A percentile compares a stretch with the other conserved stretches of the same genome.
Evolutionary conservation across 768 basidiomycete species (phyloP).

Genomic region (Agrocybe praecox): DNA sequence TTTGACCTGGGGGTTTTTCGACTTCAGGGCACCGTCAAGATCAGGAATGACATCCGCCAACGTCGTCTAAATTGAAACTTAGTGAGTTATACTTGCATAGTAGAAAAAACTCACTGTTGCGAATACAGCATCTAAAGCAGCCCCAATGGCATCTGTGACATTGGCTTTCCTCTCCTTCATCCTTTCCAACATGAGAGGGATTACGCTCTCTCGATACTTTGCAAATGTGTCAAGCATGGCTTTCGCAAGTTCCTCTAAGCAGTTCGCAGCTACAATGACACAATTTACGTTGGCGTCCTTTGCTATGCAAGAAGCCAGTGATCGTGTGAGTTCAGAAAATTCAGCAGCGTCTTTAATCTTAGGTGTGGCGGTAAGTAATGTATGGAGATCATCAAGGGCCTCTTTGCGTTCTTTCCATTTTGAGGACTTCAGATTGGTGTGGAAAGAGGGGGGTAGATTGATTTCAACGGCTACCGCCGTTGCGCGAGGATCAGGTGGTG

Average conservation of each 20-base stretch:
- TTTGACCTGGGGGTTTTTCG: constrained; percentile 97
- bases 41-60: constrained; percentile 85
- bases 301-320: constrained; percentile 79
- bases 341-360: constrained; percentile 82
- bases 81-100: constrained; percentile 7
- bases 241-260: constrained; percentile 84
- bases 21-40: constrained; percentile 71
- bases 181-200: constrained; percentile 81
- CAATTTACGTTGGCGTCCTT: constrained; percentile 95
- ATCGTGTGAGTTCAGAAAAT: constrained; percentile 73
- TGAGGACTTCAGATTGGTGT: constrained; percentile 76
- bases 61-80: constrained; percentile 54
- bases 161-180: constrained; percentile 92
- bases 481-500: constrained; percentile 72
- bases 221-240: constrained; percentile 78
- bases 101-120: constrained; percentile 57
- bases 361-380: constrained; percentile 67
- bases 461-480: constrained; percentile 85
- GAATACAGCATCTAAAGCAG: constrained; percentile 89
- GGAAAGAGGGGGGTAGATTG: constrained; percentile 76
- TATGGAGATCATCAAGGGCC: constrained; percentile 80
- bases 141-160: constrained; percentile 88
- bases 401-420: constrained; percentile 99
- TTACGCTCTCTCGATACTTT: constrained; percentile 68
- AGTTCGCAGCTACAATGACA: constrained; percentile 85